Percentiles rank a stretch among this genome's conserved stretches.
Evolutionary conservation across 495 filamentous ascomycete species (phyloP).

Genomic region (Neurospora sp.): DNA sequence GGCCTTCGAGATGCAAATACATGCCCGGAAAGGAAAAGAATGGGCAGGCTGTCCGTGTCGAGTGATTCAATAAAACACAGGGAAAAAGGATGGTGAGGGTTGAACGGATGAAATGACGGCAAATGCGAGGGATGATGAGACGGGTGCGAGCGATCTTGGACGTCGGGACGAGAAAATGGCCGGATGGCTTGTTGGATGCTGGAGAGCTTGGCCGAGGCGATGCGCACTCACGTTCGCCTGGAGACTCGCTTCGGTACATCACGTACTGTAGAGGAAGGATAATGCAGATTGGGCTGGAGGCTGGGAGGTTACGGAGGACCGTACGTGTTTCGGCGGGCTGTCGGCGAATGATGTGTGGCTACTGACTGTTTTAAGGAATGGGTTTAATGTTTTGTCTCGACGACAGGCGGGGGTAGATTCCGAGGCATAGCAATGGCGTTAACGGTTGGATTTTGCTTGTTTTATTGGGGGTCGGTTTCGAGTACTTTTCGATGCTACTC

Average conservation of each 20-base stretch:
- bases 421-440: constrained; percentile 15
- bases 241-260: background rate
- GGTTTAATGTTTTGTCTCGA: background rate
- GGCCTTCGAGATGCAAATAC: background rate
- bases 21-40: background rate
- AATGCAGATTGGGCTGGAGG: background rate
- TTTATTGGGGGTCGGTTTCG: background rate
- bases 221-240: background rate
- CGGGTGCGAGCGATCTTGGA: background rate
- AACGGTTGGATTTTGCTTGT: background rate
- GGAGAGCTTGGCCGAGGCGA: background rate
- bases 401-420: background rate
- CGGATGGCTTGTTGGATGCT: background rate
- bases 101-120: background rate
- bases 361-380: background rate
- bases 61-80: no score
- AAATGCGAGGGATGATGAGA: background rate
- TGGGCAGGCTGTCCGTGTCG: background rate
- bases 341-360: background rate
- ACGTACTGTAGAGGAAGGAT: background rate
- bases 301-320: background rate
- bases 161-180: background rate
- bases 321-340: background rate
- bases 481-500: background rate
- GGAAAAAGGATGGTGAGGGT: background rate